Conservation (phyloP, 495 filamentous ascomycete genomes). For the Penicillium psychrofluorescens region DNA sequence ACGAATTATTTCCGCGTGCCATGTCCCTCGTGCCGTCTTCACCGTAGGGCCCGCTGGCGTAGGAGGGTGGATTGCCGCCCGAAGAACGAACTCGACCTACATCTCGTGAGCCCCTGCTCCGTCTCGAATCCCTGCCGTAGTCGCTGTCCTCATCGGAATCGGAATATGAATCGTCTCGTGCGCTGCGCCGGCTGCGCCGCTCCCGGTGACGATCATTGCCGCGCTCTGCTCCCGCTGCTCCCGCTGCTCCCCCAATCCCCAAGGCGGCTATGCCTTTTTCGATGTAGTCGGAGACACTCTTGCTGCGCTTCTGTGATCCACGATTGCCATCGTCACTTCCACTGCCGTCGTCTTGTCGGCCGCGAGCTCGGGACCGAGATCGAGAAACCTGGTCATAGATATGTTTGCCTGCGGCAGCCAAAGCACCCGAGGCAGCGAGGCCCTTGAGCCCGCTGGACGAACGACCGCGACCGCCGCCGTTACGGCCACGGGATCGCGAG, state of each 20-base stretch:
- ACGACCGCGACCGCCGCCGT: constrained; percentile 29
- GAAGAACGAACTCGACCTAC: constrained; percentile 37
- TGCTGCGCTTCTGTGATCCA: constrained; percentile 41
- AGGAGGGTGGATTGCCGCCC: constrained; percentile 12
- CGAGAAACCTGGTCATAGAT: constrained; percentile 55
- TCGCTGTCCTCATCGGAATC: constrained; percentile 50
- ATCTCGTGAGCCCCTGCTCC: constrained; percentile 43
- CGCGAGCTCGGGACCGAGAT: constrained; percentile 54
- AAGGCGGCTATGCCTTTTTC: constrained; percentile 47
- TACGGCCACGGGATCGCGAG: constrained; percentile 40
- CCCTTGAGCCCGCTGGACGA: constrained; percentile 48
- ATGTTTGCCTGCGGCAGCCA: constrained; percentile 78
- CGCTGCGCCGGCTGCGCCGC: constrained; percentile 17
- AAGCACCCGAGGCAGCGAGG: constrained; percentile 65
- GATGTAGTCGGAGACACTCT: constrained; percentile 51
- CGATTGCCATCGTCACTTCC: constrained; percentile 41
- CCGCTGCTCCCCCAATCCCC: constrained; percentile 39
- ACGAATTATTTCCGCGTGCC: not conserved
- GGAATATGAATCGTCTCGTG: constrained; percentile 21
- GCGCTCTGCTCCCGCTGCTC: constrained; percentile 27
- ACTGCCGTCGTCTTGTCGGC: constrained; percentile 35
- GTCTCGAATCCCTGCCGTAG: constrained; percentile 38
- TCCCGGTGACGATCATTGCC: constrained; percentile 20
- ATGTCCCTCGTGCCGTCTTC: not conserved
- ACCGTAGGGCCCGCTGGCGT: constrained; percentile 11